Conservation (phyloP, 495 filamentous ascomycete species). For the Polyplosphaeria fusca region DNA sequence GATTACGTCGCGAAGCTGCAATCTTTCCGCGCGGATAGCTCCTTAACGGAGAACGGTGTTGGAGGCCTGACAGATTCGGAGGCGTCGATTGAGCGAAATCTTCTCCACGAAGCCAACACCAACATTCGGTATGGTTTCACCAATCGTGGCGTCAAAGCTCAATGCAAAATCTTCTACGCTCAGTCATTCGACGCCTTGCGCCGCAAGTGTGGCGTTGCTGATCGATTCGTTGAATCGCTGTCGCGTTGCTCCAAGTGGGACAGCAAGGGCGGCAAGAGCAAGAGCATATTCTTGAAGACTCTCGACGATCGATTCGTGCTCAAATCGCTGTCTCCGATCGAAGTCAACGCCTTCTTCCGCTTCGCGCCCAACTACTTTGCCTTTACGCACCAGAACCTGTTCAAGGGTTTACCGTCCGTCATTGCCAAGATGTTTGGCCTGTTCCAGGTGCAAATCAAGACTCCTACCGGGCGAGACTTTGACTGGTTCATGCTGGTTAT, state of each 20-base stretch:
- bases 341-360: slow-evolving; percentile 88
- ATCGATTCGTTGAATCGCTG: slow-evolving; percentile 91
- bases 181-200: slow-evolving; percentile 96
- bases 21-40: slow-evolving; percentile 59
- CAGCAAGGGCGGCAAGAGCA: slow-evolving; percentile 96
- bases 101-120: slow-evolving; percentile 78
- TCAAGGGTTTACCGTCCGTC: slow-evolving; percentile 92
- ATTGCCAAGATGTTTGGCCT: slow-evolving; percentile 99
- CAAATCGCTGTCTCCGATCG: slow-evolving; percentile 82
- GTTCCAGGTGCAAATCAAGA: slow-evolving; percentile 95
- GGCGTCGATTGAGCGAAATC: slow-evolving; percentile 42
- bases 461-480: slow-evolving; percentile 86
- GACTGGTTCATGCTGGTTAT: slow-evolving; percentile 92
- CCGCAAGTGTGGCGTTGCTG: slow-evolving; percentile 84
- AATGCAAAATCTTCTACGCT: slow-evolving; percentile 96
- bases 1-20: slow-evolving; percentile 80
- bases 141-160: slow-evolving; percentile 86
- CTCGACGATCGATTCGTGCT: slow-evolving; percentile 91
- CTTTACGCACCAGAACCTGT: slow-evolving; percentile 92
- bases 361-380: slow-evolving; percentile 97
- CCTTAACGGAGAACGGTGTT: slow-evolving; percentile 30
- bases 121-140: slow-evolving; percentile 93
- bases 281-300: slow-evolving; percentile 96
- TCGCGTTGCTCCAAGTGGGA: slow-evolving; percentile 98
- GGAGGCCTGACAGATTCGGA: slow-evolving; percentile 31